Conservation (phyloP, 108 stramenopile species). For the Cyclotella sp. region DNA sequence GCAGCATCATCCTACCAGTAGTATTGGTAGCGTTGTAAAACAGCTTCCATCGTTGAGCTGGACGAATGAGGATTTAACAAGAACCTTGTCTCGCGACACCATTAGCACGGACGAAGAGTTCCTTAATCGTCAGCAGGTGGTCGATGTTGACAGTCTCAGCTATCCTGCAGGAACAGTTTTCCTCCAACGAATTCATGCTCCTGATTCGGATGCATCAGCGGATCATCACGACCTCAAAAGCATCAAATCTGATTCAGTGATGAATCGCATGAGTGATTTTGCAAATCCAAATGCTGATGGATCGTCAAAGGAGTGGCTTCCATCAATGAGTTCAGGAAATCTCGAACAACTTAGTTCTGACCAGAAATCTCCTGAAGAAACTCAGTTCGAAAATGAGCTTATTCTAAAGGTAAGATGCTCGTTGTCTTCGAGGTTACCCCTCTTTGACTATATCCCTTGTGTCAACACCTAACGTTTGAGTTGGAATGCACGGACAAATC, state of each 20-base stretch:
- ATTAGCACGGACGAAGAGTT: conserved; percentile 2
- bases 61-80: conserved; percentile 1
- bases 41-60: not conserved
- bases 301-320: not conserved
- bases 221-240: not conserved
- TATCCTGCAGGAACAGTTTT: conserved; percentile 10
- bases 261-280: not conserved
- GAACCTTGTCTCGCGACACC: not conserved
- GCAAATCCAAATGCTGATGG: not conserved
- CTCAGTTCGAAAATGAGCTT: conserved; percentile 27
- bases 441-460: too few relatives aligned
- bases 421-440: not conserved
- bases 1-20: conserved; percentile 12
- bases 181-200: not conserved
- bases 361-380: not conserved
- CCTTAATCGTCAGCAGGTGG: conserved; percentile 5
- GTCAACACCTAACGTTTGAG: too few relatives aligned
- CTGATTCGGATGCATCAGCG: not conserved
- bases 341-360: conserved; percentile 18
- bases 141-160: conserved; percentile 2
- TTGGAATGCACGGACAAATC: not conserved
- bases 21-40: conserved; percentile 11
- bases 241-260: conserved; percentile 10
- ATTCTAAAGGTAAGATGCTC: conserved; percentile 15
- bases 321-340: conserved; percentile 28